These are phyloP conservation scores for Diversispora epigaea DNA, from an alignment of 192 early-diverging fungal species.

Conservation along the genomic window DNA sequence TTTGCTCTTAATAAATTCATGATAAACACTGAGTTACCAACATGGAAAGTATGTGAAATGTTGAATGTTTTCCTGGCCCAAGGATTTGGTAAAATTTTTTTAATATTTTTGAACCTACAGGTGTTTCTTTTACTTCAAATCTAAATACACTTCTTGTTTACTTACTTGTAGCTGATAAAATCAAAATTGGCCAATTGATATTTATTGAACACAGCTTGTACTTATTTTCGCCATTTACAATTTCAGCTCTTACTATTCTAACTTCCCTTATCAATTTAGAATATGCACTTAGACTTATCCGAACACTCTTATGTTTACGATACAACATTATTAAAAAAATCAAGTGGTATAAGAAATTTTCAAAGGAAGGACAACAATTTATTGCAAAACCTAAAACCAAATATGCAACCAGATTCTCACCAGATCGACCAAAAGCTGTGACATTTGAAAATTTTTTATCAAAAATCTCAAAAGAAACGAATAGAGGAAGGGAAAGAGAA, in stretches of 20 bases:
- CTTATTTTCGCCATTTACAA: slow-evolving; percentile 10
- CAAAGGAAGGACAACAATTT: background rate
- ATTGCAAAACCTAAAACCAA: background rate
- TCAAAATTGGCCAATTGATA: slow-evolving; percentile 18
- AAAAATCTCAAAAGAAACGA: too few species aligned
- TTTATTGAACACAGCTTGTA: slow-evolving; percentile 21
- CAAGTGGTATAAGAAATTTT: background rate
- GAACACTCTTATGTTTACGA: slow-evolving; percentile 8
- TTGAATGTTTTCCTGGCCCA: background rate
- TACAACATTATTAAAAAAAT: slow-evolving; percentile 13
- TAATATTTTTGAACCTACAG: slow-evolving; percentile 16
- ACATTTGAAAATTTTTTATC: slow-evolving; percentile 13
- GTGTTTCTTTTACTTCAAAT: background rate
- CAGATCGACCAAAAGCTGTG: background rate
- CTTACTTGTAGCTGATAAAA: slow-evolving; percentile 24
- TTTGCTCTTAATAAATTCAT: background rate
- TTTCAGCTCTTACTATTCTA: slow-evolving; percentile 14
- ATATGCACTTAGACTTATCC: slow-evolving; percentile 3
- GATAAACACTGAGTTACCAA: background rate
- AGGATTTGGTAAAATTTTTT: slow-evolving; percentile 19
- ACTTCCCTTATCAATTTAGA: slow-evolving; percentile 1
- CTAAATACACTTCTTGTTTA: slow-evolving; percentile 17
- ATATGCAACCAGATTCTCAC: slow-evolving; percentile 11
- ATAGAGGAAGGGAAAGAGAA: background rate
- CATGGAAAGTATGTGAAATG: slow-evolving; percentile 1